These are phyloP conservation scores for Lepidium africanum DNA, from an alignment of 345 rosid genomes.

Conservation along the genomic window DNA sequence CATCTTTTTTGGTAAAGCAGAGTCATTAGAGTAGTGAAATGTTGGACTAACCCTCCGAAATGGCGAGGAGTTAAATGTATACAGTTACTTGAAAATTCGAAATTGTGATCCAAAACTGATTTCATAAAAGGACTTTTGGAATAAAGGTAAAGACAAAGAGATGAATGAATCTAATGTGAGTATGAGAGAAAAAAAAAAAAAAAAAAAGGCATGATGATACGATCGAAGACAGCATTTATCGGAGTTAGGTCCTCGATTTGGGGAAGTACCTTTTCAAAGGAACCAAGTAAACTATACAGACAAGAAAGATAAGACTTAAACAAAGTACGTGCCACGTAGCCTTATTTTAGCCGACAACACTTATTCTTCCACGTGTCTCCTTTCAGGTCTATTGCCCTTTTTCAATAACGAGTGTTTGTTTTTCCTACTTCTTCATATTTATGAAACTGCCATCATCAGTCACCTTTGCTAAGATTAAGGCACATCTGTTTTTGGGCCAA, in stretches of 20 bases:
- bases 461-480: background rate
- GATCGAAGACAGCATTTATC: background rate
- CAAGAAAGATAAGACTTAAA: background rate
- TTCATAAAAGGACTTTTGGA: background rate
- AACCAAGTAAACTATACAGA: conserved; percentile 11
- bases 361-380: conserved; percentile 5
- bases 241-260: conserved; percentile 21
- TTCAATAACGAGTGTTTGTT: too few relatives aligned
- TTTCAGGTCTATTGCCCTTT: background rate
- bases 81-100: background rate
- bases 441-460: background rate
- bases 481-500: background rate
- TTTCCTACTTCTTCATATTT: background rate
- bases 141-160: conserved; percentile 5
- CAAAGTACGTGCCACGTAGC: conserved; percentile 4
- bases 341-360: conserved; percentile 17
- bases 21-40: background rate
- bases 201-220: background rate
- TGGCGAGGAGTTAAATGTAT: background rate
- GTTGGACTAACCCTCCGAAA: background rate
- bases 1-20: background rate
- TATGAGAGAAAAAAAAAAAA: background rate
- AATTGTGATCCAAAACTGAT: background rate
- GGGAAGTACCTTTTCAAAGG: conserved; percentile 15
- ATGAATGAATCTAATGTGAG: background rate